A percentile compares a stretch with the other conserved stretches of the same genome.
Evolutionary conservation across 208 protist species (phyloP).

Genomic region (Leishmania tarentolae): DNA sequence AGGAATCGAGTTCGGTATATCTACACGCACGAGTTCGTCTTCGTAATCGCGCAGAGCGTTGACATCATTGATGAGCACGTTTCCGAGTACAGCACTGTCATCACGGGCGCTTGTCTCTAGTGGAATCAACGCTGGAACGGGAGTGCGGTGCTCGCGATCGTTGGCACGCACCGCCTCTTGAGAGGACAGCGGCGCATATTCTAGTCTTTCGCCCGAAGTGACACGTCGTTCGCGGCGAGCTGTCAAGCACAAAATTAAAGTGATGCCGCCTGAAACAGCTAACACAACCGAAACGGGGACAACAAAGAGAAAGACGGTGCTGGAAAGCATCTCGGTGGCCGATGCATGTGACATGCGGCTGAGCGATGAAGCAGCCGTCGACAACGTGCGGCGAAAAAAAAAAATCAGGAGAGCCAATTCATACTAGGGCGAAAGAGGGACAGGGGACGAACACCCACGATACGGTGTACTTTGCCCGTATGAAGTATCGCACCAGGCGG

Average conservation of each 20-base stretch:
- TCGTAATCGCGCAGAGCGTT: slow-evolving; percentile 14
- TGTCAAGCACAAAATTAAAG: background rate
- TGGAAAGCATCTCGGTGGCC: background rate
- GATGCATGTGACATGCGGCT: background rate
- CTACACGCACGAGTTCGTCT: slow-evolving; percentile 13
- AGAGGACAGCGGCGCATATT: background rate
- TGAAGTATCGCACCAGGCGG: background rate
- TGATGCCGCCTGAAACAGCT: background rate
- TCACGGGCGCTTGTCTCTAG: background rate
- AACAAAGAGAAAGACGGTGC: background rate
- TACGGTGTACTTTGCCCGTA: background rate
- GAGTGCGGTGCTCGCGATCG: background rate
- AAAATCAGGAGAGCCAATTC: background rate
- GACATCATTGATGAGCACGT: slow-evolving; percentile 1
- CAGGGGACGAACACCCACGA: background rate
- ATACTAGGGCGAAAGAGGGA: background rate
- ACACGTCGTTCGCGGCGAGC: no score
- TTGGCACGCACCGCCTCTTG: background rate
- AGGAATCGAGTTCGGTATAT: background rate
- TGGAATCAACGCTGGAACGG: background rate
- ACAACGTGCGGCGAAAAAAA: background rate
- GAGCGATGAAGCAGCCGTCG: background rate
- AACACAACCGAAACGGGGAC: background rate
- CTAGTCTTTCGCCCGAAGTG: background rate
- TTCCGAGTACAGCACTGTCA: background rate